Evolutionary conservation across 2,329 filamentous ascomycete species (phyloP).

Genomic region (Alternaria sp.): DNA sequence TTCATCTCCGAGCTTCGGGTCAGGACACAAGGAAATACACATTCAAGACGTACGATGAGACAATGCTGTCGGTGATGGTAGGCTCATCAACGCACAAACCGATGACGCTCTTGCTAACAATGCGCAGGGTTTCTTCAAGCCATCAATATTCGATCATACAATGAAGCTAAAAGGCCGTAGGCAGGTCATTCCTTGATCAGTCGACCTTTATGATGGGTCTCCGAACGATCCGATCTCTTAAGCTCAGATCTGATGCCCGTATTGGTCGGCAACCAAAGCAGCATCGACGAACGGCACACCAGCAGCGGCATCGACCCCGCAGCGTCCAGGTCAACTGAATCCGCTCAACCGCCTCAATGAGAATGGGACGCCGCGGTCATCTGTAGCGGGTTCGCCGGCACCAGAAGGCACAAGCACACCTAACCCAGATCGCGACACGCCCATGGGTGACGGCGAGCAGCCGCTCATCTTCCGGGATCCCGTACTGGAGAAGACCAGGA

Average conservation of each 20-base stretch:
- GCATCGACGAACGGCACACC: constrained; percentile 58
- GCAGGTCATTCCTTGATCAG: constrained; percentile 83
- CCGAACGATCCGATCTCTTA: constrained; percentile 89
- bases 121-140: constrained; percentile 81
- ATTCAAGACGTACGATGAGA: constrained; percentile 97
- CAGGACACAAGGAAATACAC: constrained; percentile 91
- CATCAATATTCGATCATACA: constrained; percentile 82
- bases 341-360: constrained; percentile 75
- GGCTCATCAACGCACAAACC: constrained; percentile 19
- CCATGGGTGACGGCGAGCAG: constrained; percentile 53
- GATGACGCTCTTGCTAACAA: constrained; percentile 24
- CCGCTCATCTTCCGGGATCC: constrained; percentile 53
- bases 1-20: constrained; percentile 86
- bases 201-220: constrained; percentile 91
- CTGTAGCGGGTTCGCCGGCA: constrained; percentile 84
- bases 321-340: constrained; percentile 59
- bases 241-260: constrained; percentile 84
- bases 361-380: constrained; percentile 81
- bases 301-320: constrained; percentile 62
- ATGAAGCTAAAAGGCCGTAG: constrained; percentile 81
- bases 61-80: constrained; percentile 87
- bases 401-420: constrained; percentile 85
- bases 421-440: constrained; percentile 58
- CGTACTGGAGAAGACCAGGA: constrained; percentile 59
- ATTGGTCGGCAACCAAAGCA: no score